Percentiles rank a stretch among this genome's conserved stretches.
phyloP scores from a whole-genome alignment of 225 moss, liverwort and hornwort species.

The Rhytidiadelphus loreus region DNA sequence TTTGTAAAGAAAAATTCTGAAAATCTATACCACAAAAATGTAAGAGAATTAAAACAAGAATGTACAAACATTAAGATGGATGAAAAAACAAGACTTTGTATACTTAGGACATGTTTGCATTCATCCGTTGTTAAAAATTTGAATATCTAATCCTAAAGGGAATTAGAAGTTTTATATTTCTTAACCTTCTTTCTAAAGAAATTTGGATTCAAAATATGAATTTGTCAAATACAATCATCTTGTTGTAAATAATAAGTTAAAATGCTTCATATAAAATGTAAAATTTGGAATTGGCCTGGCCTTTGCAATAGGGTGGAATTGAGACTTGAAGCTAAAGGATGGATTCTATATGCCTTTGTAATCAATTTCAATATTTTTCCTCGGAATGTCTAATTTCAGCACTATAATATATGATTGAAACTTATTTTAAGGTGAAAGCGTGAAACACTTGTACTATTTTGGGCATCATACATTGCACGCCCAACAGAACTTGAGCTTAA shows the following conservation, averaged over 20 bases:
- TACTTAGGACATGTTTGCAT: neutral
- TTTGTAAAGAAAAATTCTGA: neutral
- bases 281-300: neutral
- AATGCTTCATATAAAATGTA: neutral
- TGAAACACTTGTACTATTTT: neutral
- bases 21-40: neutral
- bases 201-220: neutral
- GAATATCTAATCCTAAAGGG: accelerated
- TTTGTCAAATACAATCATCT: neutral
- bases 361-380: neutral
- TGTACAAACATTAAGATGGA: neutral
- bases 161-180: neutral
- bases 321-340: neutral
- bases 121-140: neutral
- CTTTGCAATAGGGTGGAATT: no score
- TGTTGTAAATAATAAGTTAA: neutral
- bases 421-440: neutral
- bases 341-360: neutral
- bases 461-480: accelerated
- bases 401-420: neutral
- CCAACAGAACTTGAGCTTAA: neutral
- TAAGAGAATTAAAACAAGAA: neutral
- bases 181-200: neutral
- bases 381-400: neutral
- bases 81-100: neutral